Percentiles rank a stretch among this genome's conserved stretches.
Evolutionary conservation across 768 basidiomycete genomes (phyloP).

Genomic region (Strobilomyces echinocephalus): DNA sequence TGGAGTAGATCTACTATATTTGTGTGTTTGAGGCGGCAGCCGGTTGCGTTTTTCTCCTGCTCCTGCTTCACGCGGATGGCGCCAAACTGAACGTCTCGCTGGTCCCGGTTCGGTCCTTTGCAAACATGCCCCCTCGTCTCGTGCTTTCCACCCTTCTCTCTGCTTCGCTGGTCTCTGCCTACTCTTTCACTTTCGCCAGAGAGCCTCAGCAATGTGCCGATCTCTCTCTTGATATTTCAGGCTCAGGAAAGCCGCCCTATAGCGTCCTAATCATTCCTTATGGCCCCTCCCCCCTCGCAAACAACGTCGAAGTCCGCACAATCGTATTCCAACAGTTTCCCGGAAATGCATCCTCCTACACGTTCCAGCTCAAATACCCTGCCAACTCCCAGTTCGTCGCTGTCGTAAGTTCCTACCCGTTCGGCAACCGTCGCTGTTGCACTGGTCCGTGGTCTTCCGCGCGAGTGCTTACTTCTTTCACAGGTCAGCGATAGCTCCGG

Average conservation of each 20-base stretch:
- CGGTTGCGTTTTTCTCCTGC: background rate
- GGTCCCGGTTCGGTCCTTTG: background rate
- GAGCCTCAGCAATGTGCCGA: conserved; percentile 64
- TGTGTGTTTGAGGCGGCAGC: no score
- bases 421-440: background rate
- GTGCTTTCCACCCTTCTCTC: conserved; percentile 16
- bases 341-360: conserved; percentile 35
- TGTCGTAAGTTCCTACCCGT: conserved; percentile 50
- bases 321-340: conserved; percentile 55
- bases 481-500: conserved; percentile 57
- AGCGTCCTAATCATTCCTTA: conserved; percentile 61
- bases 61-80: conserved; percentile 6
- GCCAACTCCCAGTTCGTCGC: conserved; percentile 69
- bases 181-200: conserved; percentile 39
- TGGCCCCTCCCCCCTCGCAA: conserved; percentile 57
- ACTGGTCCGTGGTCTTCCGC: background rate
- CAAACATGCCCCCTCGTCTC: conserved; percentile 11
- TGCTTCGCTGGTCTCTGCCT: conserved; percentile 33
- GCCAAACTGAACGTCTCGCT: background rate
- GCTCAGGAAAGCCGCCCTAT: conserved; percentile 65
- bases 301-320: conserved; percentile 58
- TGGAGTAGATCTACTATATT: conserved; percentile 9
- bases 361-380: conserved; percentile 61
- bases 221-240: conserved; percentile 54
- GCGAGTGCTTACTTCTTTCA: background rate